Evolutionary conservation across 2,329 filamentous ascomycete genomes (phyloP).

Genomic region (Macroventuria anomochaeta): DNA sequence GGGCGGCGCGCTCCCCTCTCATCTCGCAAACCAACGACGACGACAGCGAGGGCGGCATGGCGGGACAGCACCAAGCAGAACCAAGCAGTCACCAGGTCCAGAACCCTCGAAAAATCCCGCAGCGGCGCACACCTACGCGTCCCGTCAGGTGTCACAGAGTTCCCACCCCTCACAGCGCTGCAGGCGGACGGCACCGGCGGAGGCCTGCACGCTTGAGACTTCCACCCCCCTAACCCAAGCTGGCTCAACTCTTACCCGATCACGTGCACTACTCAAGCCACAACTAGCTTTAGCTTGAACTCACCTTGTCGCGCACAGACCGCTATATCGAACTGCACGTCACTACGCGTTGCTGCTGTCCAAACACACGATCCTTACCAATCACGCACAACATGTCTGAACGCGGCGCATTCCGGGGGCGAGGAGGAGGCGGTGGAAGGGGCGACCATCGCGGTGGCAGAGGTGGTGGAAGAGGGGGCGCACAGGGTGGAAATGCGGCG

Average conservation of each 20-base stretch:
- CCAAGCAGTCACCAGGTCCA: constrained; percentile 4
- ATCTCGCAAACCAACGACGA: constrained; percentile 5
- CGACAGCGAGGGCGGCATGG: constrained; percentile 1
- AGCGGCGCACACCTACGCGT: constrained; percentile 8
- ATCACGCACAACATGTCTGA: constrained; percentile 57
- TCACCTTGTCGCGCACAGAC: constrained; percentile 14
- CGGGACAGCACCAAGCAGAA: constrained; percentile 3
- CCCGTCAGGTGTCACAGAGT: background rate
- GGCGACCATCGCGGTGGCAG: constrained; percentile 49
- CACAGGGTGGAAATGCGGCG: constrained; percentile 40
- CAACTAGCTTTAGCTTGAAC: constrained; percentile 3
- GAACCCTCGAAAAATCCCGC: constrained; percentile 17
- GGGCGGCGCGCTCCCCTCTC: constrained; percentile 1
- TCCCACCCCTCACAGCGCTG: constrained; percentile 7
- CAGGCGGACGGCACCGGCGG: constrained; percentile 7
- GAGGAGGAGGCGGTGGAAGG: constrained; percentile 37
- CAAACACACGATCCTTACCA: constrained; percentile 15
- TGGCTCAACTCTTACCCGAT: background rate
- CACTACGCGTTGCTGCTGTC: constrained; percentile 21
- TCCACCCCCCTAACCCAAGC: background rate
- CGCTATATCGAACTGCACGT: constrained; percentile 27
- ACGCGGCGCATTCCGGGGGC: constrained; percentile 60
- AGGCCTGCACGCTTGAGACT: background rate
- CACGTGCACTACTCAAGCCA: constrained; percentile 1
- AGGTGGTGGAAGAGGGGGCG: constrained; percentile 51